Evolutionary conservation across 768 basidiomycete species (phyloP).

Genomic region (Pleurotus giganteus): DNA sequence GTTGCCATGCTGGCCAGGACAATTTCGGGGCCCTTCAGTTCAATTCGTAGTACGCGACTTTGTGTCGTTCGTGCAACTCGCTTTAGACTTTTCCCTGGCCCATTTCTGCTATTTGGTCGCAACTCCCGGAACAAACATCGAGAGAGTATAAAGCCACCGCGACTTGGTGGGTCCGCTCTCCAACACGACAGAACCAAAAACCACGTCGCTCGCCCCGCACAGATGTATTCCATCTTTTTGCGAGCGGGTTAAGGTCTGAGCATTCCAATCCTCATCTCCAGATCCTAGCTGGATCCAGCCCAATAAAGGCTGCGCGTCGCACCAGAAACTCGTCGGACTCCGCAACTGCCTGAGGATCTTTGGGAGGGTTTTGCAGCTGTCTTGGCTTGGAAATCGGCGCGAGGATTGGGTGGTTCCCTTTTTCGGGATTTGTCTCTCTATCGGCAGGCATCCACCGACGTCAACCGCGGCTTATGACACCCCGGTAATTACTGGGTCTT

Average conservation of each 20-base stretch:
- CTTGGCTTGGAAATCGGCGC: not conserved
- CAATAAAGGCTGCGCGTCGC: not conserved
- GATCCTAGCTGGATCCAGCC: not conserved
- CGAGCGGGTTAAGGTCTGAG: conserved; percentile 7
- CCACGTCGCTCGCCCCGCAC: conserved; percentile 1
- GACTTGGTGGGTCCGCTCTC: not conserved
- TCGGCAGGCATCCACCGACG: not conserved
- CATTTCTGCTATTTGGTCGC: not conserved
- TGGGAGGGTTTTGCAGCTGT: not conserved
- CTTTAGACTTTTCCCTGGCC: not conserved
- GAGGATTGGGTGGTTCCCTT: not conserved
- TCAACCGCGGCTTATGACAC: too few species aligned
- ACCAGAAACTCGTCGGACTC: conserved; percentile 2
- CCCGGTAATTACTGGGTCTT: too few species aligned
- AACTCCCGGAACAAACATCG: too few species aligned
- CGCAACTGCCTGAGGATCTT: not conserved
- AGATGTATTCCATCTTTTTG: not conserved
- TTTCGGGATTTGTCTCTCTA: not conserved
- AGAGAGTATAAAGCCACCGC: not conserved
- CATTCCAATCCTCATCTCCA: not conserved
- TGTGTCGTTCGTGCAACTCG: not conserved
- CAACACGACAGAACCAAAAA: conserved; percentile 1
- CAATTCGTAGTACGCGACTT: not conserved
- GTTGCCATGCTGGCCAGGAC: too few species aligned
- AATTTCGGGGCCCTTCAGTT: not conserved